Percentiles rank a stretch among this genome's conserved stretches.
These are phyloP conservation scores for Funneliformis geosporum DNA, from an alignment of 192 early-diverging fungal genomes.

Conservation along the genomic window DNA sequence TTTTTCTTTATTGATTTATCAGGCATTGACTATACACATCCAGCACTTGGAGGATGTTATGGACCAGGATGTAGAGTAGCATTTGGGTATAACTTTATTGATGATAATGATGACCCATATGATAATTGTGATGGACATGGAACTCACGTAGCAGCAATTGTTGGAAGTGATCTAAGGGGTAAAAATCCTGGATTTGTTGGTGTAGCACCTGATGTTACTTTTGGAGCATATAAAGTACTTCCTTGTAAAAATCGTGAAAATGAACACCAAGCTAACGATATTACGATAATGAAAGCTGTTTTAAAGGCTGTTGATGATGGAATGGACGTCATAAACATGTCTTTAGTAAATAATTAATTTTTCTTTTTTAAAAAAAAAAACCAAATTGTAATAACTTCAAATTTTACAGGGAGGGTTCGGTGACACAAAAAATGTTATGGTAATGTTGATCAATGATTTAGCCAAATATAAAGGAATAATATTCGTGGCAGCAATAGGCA, in stretches of 20 bases:
- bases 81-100: conserved; percentile 61
- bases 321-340: conserved; percentile 30
- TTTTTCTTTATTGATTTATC: too few species aligned
- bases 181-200: conserved; percentile 28
- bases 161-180: conserved; percentile 43
- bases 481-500: conserved; percentile 66
- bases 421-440: conserved; percentile 48
- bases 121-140: conserved; percentile 65
- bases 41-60: conserved; percentile 52
- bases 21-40: conserved; percentile 60
- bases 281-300: conserved; percentile 52
- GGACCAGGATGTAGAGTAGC: conserved; percentile 53
- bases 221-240: too few species aligned
- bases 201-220: too few species aligned
- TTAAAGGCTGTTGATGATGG: conserved; percentile 40
- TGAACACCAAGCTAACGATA: too few species aligned
- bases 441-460: conserved; percentile 48
- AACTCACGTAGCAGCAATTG: conserved; percentile 64
- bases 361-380: too few species aligned
- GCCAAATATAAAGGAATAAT: conserved; percentile 8
- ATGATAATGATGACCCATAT: conserved; percentile 56
- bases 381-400: too few species aligned
- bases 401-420: conserved; percentile 34
- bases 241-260: too few species aligned
- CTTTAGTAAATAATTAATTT: neutral